Evolutionary conservation across 2,329 filamentous ascomycete genomes (phyloP).

Genomic region (Botryosphaeria dothidea): DNA sequence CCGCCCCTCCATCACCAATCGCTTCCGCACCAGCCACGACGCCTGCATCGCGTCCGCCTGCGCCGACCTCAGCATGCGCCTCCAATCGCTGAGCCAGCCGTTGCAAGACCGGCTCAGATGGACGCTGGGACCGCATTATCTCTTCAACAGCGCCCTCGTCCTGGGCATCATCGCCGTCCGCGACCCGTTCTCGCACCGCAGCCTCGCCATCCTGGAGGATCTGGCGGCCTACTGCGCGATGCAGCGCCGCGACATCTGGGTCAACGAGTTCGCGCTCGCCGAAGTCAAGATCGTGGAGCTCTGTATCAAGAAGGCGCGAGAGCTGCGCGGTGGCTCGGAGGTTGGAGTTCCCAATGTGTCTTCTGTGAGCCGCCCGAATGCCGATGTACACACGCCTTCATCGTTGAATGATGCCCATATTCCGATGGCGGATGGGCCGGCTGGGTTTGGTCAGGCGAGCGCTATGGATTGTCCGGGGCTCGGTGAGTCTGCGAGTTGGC

Average conservation of each 20-base stretch:
- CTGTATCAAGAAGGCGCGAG: constrained; percentile 35
- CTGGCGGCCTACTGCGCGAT: constrained; percentile 45
- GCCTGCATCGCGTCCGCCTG: constrained; percentile 45
- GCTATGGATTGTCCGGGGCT: constrained; percentile 10
- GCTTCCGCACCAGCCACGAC: constrained; percentile 42
- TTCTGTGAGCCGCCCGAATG: background rate
- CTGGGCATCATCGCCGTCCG: constrained; percentile 40
- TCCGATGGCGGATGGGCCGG: background rate
- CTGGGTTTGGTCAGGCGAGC: background rate
- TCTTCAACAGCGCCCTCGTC: constrained; percentile 47
- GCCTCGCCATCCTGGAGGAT: constrained; percentile 40
- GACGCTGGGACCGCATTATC: constrained; percentile 39
- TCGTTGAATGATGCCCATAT: background rate
- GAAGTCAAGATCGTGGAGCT: constrained; percentile 47
- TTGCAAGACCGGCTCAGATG: constrained; percentile 37
- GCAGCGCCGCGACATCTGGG: constrained; percentile 42
- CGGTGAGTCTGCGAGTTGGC: constrained; percentile 23
- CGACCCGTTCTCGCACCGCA: constrained; percentile 32
- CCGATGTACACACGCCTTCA: background rate
- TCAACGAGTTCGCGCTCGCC: constrained; percentile 44
- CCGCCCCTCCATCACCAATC: constrained; percentile 43
- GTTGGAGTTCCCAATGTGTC: background rate
- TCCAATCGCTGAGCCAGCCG: constrained; percentile 34
- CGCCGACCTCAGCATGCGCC: constrained; percentile 41
- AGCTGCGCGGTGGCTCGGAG: constrained; percentile 19